Evolutionary conservation across 2,329 filamentous ascomycete genomes (phyloP), one percentile per base, ranked within the genome.

Genomic region (Tolypocladium tundrense): DNA sequence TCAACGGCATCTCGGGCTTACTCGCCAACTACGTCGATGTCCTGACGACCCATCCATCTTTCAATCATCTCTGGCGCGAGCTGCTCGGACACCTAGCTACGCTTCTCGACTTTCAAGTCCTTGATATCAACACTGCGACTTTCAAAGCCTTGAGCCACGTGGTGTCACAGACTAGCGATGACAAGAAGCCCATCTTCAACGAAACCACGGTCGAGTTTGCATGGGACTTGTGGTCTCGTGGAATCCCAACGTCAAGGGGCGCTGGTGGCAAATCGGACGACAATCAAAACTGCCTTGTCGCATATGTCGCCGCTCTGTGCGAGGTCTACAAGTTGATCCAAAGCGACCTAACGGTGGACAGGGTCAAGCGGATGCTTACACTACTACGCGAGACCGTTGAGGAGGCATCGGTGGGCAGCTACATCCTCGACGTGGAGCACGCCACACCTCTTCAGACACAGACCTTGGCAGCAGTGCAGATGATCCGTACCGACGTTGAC

Each of bases 281-380:
- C 60, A 95, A 94, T 63, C 90, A 96, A 68, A 86, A 87, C 58
- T 91, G 90, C 13, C 81, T 93, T n/a, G 75, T 90, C 37, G 88
- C 91, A n/a, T 97, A 96, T 73, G 82, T 94, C 1, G 81, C 86
- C 27, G 81, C 88, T 1, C 82, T 94, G 45, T 78, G 85, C 58
- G 87, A 94, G 64, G 79, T 97, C 1, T 96, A 96, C 67, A 82
- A 84, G 1, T 80, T 97, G 6, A 83, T 91, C 53, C 80, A 87
- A 59, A 73, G 78, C 9, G 80, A 84, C 19, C 75, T 96, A 24
- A 80, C 81, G 11, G 75, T 83, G 0, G 78, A 84, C 3, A 80
- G 82, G 53, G 83, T 91, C 10, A 75, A 79, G 45, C 80, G 79
- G n/a, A 87, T 95, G 70, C 78, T 96, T 1, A 75, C 75, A 3